These are phyloP conservation scores for Picocystis sp. DNA, from an alignment of 163 green algal genomes.

Conservation along the genomic window DNA sequence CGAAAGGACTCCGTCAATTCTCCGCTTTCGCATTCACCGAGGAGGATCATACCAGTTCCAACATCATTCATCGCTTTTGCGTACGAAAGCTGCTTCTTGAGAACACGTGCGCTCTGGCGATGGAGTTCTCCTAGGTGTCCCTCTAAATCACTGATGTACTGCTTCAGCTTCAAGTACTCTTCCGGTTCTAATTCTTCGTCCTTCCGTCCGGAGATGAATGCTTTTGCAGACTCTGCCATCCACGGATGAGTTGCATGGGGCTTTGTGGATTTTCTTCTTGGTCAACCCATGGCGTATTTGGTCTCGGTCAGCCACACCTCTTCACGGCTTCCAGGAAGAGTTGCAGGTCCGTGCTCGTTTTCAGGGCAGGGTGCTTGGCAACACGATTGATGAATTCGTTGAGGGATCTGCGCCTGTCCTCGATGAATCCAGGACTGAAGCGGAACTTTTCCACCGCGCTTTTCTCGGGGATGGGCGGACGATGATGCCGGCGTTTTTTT, in stretches of 20 bases:
- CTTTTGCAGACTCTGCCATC: neutral
- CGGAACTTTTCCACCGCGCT: conserved; percentile 7
- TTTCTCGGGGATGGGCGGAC: conserved; percentile 8
- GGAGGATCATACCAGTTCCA: neutral
- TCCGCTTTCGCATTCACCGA: conserved; percentile 5
- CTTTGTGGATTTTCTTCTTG: neutral
- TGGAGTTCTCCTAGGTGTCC: conserved; percentile 7
- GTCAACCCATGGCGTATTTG: neutral
- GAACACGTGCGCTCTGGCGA: neutral
- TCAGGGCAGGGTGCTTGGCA: conserved; percentile 3
- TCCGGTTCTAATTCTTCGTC: neutral
- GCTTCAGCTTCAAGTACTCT: neutral
- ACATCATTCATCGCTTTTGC: conserved; percentile 2
- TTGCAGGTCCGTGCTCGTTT: conserved; percentile 3
- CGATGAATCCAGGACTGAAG: conserved; percentile 7
- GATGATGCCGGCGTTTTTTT: conserved; percentile 7
- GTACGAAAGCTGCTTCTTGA: conserved; percentile 5
- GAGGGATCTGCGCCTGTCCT: conserved; percentile 3
- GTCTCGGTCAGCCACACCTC: neutral
- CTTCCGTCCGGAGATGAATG: neutral
- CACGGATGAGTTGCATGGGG: neutral
- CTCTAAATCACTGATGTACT: conserved; percentile 8
- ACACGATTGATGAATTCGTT: conserved; percentile 9
- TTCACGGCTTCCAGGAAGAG: neutral
- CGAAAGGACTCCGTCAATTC: conserved; percentile 3